Evolutionary conservation across 2,329 filamentous ascomycete genomes (phyloP), one percentile per base, ranked within the genome.

Genomic region (Calonectria pseudoturangicola): DNA sequence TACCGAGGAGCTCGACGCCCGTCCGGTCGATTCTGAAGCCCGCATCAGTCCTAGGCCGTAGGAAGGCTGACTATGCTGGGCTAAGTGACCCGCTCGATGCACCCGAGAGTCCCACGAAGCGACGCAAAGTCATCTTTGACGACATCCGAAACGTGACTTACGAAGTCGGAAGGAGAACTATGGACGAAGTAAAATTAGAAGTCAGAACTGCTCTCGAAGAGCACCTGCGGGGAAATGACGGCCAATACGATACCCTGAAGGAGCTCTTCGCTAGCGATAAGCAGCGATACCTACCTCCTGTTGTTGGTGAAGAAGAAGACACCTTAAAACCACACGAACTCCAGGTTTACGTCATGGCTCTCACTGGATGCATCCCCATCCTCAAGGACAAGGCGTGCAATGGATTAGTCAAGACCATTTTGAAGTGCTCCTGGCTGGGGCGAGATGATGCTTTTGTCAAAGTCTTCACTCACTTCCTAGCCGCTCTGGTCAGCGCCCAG

Each of bases 401-500:
- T 27, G 88, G 88, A 5, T 84, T 94, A 33, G 88, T 93, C 70
- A 87, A 87, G 76, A 87, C 86, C 64, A 86, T 93, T 10, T 84
- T 93, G n/a, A 85, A 87, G 66, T 92, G 89, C 80, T 88, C 89
- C 41, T 94, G 92, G 92, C 85, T 93, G 43, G 92, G 90, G 12
- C 88, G 91, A 70, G 91, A 93, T 73, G 89, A 91, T 33, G 86
- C 88, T 43, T 95, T 95, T 80, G 88, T 92, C 70, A 90, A 90
- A 77, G 89, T 91, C 65, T 95, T 94, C 81, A 88, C 89, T 68
- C 89, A 92, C 79, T 93, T 95, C 77, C 85, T 95, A 28, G 90
- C 91, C 21, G 91, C 92, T 45, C 86, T 99, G 56, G 92, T 95
- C 66, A 97, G 94, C 73, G 93, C 95, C 0, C 95, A 98, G 80